These are phyloP conservation scores for Saturnispora ahearnii DNA, from an alignment of 805 yeast genomes.

Conservation along the genomic window DNA sequence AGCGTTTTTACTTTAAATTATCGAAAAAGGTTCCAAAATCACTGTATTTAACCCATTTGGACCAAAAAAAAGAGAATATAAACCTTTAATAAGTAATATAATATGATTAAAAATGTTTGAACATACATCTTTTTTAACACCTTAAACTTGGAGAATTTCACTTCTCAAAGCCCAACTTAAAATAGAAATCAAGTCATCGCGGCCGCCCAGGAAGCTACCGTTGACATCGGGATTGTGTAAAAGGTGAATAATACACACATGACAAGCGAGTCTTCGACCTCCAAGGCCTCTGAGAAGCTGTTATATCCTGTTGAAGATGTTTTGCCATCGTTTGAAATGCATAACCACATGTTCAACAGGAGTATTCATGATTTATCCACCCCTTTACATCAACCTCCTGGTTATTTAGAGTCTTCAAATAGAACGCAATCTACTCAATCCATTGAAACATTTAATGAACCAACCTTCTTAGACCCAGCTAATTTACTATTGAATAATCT, in stretches of 20 bases:
- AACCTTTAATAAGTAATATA: too few relatives aligned
- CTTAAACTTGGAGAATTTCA: not conserved
- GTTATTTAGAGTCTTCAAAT: conserved; percentile 14
- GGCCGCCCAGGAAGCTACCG: not conserved
- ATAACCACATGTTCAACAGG: conserved; percentile 32
- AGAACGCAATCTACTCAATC: not conserved
- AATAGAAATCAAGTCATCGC: not conserved
- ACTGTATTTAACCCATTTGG: too few relatives aligned
- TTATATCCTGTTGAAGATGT: conserved; percentile 33
- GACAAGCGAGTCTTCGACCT: not conserved
- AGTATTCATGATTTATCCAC: conserved; percentile 14
- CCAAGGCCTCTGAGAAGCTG: not conserved
- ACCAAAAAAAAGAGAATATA: too few relatives aligned
- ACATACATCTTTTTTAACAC: too few relatives aligned
- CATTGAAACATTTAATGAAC: not conserved
- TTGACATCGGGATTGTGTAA: not conserved
- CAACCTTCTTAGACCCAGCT: conserved; percentile 1
- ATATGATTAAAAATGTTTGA: too few relatives aligned
- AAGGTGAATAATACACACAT: not conserved
- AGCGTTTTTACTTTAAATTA: too few relatives aligned
- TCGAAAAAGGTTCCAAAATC: too few relatives aligned
- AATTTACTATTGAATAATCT: conserved; percentile 22
- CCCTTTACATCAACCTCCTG: conserved; percentile 16
- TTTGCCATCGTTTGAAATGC: conserved; percentile 64
- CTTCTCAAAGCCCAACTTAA: too few relatives aligned